These are phyloP conservation scores for Penicillium taxi DNA, from an alignment of 495 filamentous ascomycete species.

Conservation along the genomic window DNA sequence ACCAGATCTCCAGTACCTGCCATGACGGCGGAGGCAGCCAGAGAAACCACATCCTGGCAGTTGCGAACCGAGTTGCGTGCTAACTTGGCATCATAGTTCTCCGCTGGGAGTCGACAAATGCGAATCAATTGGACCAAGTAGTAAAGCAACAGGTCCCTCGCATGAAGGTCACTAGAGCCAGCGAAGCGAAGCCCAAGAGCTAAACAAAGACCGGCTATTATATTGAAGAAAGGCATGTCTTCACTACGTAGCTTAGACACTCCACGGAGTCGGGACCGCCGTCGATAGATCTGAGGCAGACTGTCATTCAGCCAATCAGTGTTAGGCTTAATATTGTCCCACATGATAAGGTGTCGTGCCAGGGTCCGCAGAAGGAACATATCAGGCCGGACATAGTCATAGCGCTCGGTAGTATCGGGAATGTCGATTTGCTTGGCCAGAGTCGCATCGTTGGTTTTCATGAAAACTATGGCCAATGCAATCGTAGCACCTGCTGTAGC, in stretches of 20 bases:
- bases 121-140: conserved; percentile 85
- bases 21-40: conserved; percentile 84
- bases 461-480: conserved; percentile 88
- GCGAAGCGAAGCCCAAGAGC: conserved; percentile 77
- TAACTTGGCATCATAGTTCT: conserved; percentile 72
- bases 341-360: conserved; percentile 89
- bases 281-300: conserved; percentile 59
- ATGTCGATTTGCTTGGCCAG: conserved; percentile 89
- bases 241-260: conserved; percentile 56
- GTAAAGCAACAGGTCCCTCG: conserved; percentile 71
- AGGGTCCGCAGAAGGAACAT: conserved; percentile 84
- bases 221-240: conserved; percentile 88
- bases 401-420: conserved; percentile 79
- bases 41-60: conserved; percentile 77
- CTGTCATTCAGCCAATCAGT: conserved; percentile 66
- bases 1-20: conserved; percentile 85
- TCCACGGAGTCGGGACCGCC: conserved; percentile 43
- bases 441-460: conserved; percentile 89
- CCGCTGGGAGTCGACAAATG: conserved; percentile 57
- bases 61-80: conserved; percentile 75
- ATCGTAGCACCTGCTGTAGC: conserved; percentile 85
- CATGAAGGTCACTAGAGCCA: conserved; percentile 63
- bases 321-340: conserved; percentile 67
- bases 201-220: conserved; percentile 81
- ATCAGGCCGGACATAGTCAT: conserved; percentile 92